phyloP scores from a whole-genome alignment of 164 flowering plant species.

The Aristolochia californica region DNA sequence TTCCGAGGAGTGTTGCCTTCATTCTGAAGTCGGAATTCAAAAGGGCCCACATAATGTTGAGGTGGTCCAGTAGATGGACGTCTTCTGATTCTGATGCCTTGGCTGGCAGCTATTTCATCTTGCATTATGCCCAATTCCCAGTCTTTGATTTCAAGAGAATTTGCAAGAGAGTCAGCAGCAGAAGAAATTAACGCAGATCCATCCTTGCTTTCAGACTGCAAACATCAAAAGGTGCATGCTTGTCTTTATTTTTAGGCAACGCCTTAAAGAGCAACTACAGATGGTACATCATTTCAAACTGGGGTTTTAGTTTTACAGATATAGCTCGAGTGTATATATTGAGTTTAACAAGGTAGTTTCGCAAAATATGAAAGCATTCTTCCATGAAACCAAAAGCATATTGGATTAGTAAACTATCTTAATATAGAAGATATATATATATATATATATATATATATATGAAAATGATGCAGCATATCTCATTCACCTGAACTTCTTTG shows the following conservation, averaged over 20 bases:
- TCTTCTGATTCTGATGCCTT: conserved; percentile 81
- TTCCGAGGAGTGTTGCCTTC: conserved; percentile 88
- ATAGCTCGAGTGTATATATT: too few species aligned
- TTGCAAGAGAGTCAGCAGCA: conserved; percentile 16
- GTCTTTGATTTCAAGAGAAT: conserved; percentile 51
- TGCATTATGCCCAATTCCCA: conserved; percentile 56
- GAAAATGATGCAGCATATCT: too few species aligned
- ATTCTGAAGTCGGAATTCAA: conserved; percentile 65
- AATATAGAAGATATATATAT: too few species aligned
- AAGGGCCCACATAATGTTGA: conserved; percentile 75
- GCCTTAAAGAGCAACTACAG: background rate
- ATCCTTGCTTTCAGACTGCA: conserved; percentile 38
- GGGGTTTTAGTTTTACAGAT: too few species aligned
- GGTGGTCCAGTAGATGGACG: conserved; percentile 81
- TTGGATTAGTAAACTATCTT: too few species aligned
- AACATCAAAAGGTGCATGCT: background rate
- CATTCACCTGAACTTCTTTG: too few species aligned
- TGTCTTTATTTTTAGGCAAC: background rate
- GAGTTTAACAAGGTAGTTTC: too few species aligned
- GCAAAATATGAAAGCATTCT: too few species aligned
- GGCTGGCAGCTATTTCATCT: conserved; percentile 58
- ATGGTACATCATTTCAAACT: background rate
- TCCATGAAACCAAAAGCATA: too few species aligned
- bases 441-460: too few species aligned
- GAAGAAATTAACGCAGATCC: conserved; percentile 20